Evolutionary conservation across 208 protist species (phyloP).

Genomic region (Leishmania major): DNA sequence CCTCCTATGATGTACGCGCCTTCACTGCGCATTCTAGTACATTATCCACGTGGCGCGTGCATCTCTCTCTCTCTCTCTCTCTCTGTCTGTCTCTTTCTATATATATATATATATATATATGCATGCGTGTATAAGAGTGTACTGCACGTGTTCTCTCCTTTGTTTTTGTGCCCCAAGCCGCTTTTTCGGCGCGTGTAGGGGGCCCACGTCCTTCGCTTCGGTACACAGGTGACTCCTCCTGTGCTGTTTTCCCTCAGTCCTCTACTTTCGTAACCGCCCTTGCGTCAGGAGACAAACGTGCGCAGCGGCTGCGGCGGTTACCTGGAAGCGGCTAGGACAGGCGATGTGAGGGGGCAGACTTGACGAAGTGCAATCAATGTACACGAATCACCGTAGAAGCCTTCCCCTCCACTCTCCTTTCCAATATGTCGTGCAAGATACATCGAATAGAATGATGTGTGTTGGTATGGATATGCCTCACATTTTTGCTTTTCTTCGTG

Average conservation of each 20-base stretch:
- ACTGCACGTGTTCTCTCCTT: neutral
- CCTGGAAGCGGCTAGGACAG: neutral
- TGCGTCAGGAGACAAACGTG: neutral
- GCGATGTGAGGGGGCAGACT: neutral
- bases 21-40: neutral
- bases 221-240: neutral
- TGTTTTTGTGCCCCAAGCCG: neutral
- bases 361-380: neutral
- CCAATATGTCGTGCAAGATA: neutral
- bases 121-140: neutral
- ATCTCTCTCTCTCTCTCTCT: too few relatives aligned
- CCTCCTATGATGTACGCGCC: neutral
- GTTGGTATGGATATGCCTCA: too few relatives aligned
- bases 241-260: neutral
- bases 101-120: too few relatives aligned
- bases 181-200: neutral
- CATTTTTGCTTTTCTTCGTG: neutral
- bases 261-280: neutral
- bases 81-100: too few relatives aligned
- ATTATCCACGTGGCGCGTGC: neutral
- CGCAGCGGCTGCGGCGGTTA: neutral
- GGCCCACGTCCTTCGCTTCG: neutral
- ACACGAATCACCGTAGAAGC: neutral
- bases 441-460: neutral
- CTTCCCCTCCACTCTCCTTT: neutral